Evolutionary conservation across 176 grass and related monocot species (phyloP), one percentile per base, ranked within the genome.

Genomic region (Musa acuminata): DNA sequence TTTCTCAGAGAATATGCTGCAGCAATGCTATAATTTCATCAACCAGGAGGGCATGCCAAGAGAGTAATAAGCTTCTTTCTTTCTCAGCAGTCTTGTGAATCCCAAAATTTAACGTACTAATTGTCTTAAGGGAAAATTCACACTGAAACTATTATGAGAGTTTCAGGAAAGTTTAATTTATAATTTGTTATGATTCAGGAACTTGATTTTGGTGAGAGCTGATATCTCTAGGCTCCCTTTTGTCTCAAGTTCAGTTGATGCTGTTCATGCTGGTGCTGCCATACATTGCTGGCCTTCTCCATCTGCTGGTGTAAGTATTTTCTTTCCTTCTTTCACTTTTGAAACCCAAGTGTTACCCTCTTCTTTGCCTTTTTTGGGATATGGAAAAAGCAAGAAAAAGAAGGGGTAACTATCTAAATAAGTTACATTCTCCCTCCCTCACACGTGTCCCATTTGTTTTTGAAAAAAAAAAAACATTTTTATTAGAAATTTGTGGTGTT

Each of bases 231-330:
- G 93, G 49, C 87, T 97, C 13, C 93, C 93, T 69, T 88, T 97
- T 69, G 22, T 69, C 57, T 87, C 67, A 64, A 83, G 69, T 52
- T 97, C 93, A 54, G 85, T 97, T 66, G 90, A 97, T 85, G 90
- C 87, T 83, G 77, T 97, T 43, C 93, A 97, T 82, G 93, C 93
- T 81, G 93, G 83, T 77, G 93, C 93, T 77, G 93, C 93, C 70
- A 64, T 97, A 48, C 93, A 97, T 85, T 93, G 93, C 78, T 97
- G 93, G 93, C 90, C 93, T 80, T 97, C 90, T 65, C 93, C 93
- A 57, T 77, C 90, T 82, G 77, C 76, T 74, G 87, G 90, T 83
- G 93, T 97, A 88, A 90, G 86, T 52, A 79, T 13, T 43, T 51
- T 6, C 22, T 19, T 20, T 54, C 66, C 77, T 52, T 25, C 11